Conservation (phyloP, 441 rosid species). For the Hypseocharis bilobata region DNA sequence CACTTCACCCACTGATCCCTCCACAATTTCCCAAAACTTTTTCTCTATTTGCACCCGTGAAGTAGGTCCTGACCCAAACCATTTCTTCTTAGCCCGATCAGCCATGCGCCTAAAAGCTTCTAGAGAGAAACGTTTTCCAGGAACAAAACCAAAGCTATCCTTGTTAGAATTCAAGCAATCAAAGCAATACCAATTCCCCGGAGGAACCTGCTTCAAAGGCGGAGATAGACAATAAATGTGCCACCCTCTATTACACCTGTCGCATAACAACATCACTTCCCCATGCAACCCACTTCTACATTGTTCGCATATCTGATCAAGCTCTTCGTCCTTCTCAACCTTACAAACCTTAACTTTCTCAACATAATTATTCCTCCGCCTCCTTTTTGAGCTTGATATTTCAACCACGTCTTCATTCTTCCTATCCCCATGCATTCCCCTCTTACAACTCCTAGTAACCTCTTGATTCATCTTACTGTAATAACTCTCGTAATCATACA, state of each 20-base stretch:
- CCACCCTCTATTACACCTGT: slow-evolving; percentile 93
- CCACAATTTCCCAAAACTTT: slow-evolving; percentile 92
- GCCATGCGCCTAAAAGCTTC: slow-evolving; percentile 82
- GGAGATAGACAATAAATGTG: slow-evolving; percentile 89
- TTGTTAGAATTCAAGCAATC: slow-evolving; percentile 84
- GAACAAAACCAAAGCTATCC: slow-evolving; percentile 88
- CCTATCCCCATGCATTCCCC: slow-evolving; percentile 30
- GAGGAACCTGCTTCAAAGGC: slow-evolving; percentile 71
- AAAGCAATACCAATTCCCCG: slow-evolving; percentile 91
- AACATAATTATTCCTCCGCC: slow-evolving; percentile 37
- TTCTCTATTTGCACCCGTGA: slow-evolving; percentile 70
- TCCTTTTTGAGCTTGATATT: slow-evolving; percentile 41
- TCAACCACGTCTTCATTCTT: slow-evolving; percentile 31
- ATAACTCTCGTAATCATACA: slow-evolving; percentile 68
- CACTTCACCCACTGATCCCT: slow-evolving; percentile 75
- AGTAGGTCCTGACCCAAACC: slow-evolving; percentile 70
- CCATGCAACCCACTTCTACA: slow-evolving; percentile 82
- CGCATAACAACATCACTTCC: slow-evolving; percentile 93
- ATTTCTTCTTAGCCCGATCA: slow-evolving; percentile 74
- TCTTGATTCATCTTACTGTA: slow-evolving; percentile 40
- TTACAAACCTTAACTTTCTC: slow-evolving; percentile 34
- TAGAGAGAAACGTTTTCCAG: slow-evolving; percentile 53
- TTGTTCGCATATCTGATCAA: slow-evolving; percentile 78
- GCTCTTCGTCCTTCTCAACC: slow-evolving; percentile 36
- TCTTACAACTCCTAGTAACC: slow-evolving; percentile 43